phyloP scores from a whole-genome alignment of 2,329 filamentous ascomycete genomes.

The Acephala macrosclerotiorum region DNA sequence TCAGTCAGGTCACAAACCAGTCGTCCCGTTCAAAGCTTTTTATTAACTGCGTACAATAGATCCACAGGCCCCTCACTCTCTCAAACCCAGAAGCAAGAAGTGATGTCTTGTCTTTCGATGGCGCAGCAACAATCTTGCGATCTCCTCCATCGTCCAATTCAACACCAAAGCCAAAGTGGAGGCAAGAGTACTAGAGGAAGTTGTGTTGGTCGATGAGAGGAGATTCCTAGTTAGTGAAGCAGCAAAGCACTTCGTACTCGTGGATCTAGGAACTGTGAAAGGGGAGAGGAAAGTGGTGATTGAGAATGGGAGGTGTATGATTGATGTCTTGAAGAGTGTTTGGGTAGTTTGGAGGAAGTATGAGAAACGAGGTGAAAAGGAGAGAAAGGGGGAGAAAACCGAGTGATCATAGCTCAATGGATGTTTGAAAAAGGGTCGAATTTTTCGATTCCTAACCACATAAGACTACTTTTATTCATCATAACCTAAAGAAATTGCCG shows the following conservation, averaged over 20 bases:
- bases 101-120: conserved; percentile 14
- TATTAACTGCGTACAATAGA: not conserved
- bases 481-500: no score
- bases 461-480: no score
- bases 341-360: conserved; percentile 38
- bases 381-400: not conserved
- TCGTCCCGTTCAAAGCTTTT: no score
- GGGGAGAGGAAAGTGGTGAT: conserved; percentile 36
- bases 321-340: conserved; percentile 33
- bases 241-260: conserved; percentile 29
- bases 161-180: conserved; percentile 27
- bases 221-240: conserved; percentile 28
- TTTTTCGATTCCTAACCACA: no score
- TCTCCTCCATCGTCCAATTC: not conserved
- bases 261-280: conserved; percentile 23
- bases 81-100: not conserved
- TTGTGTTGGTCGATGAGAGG: conserved; percentile 34
- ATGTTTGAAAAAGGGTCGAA: no score
- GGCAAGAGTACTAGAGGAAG: conserved; percentile 35
- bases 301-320: conserved; percentile 29
- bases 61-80: not conserved
- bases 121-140: conserved; percentile 23
- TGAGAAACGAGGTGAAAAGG: conserved; percentile 24
- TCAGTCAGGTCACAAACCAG: no score
- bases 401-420: no score